Evolutionary conservation across 2,329 filamentous ascomycete genomes (phyloP), one percentile per base, ranked within the genome.

Genomic region (Hypoxylon sp.): DNA sequence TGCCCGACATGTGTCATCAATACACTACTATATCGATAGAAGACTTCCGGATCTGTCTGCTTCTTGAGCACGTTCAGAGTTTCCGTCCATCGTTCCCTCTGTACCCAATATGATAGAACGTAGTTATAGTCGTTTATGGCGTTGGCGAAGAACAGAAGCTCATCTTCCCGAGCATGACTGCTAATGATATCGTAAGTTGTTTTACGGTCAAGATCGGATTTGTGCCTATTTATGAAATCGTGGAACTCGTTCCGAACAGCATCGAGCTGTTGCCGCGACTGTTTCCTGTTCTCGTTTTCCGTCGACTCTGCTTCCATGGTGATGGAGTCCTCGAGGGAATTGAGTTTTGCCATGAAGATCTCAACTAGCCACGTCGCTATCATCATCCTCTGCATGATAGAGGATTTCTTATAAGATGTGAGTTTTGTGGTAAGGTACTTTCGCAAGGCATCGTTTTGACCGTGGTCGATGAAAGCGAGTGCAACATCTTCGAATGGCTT

Each of bases 401-500:
- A 90, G 0, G 91, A 88, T 79, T 94, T 97, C 79, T 94, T 97
- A 76, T 94, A 90, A 0, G 88, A 91, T 6, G 88, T 86, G 32
- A 99, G 84, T 80, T 97, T 98, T 0, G 93, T 92, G 21, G 95
- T 80, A 3, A 99, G 85, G 75, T 99, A 99, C 75, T 93, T 95
- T 52, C 95, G 89, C 71, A 99, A 81, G 1, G 96, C 95, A 82
- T 98, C 95, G 62, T 93, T 91, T 79, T 98, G 93, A 42, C 91
- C 90, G 70, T 92, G 91, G 80, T 98, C 94, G 72, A 99, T 94
- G 75, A 99, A 92, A 1, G 89, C 90, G 37, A 99, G 84, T 21
- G 94, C 94, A 50, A 99, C 95, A 77, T 99, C 94, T 78, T 99
- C 96, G 73, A 99, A 99, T 0, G 93, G 91, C 82, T 98, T 98